A percentile compares a stretch with the other conserved stretches of the same genome.
Evolutionary conservation across 768 basidiomycete species (phyloP).

Genomic region (Flagelloscypha sp.): DNA sequence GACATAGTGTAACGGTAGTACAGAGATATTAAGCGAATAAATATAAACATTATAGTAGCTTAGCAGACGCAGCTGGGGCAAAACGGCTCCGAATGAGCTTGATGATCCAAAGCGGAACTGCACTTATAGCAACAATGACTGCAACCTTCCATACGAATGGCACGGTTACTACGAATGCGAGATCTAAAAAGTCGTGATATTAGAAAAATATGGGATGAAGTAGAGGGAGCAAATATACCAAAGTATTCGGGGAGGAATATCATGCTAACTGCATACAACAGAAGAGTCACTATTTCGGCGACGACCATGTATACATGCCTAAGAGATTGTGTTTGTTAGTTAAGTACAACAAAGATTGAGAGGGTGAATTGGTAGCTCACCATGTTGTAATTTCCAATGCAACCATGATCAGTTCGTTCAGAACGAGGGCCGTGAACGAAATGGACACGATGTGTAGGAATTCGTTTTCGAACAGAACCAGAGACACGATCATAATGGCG

Average conservation of each 20-base stretch:
- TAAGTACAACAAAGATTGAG: not conserved
- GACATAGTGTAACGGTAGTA: too few relatives aligned
- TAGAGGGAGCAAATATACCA: constrained; percentile 43
- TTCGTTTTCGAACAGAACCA: constrained; percentile 93
- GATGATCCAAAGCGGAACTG: constrained; percentile 84
- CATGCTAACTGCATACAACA: constrained; percentile 86
- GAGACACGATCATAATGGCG: constrained; percentile 97
- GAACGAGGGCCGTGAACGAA: constrained; percentile 90
- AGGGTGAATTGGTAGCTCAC: constrained; percentile 33
- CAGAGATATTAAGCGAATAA: too few relatives aligned
- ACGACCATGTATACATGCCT: constrained; percentile 97
- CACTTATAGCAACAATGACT: constrained; percentile 90
- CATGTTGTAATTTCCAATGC: constrained; percentile 96
- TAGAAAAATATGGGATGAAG: constrained; percentile 2
- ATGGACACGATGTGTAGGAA: constrained; percentile 98
- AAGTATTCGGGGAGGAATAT: constrained; percentile 95
- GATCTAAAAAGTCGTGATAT: too few relatives aligned
- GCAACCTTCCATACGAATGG: constrained; percentile 93
- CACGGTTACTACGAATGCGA: constrained; percentile 82
- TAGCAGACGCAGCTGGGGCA: constrained; percentile 90
- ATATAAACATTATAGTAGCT: constrained; percentile 50
- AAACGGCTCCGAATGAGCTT: constrained; percentile 80
- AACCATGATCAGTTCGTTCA: constrained; percentile 99
- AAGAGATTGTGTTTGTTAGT: constrained; percentile 1
- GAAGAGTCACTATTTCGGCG: constrained; percentile 80